Conservation (phyloP, 2,329 filamentous ascomycete species). For the Huntiella abstrusa region DNA sequence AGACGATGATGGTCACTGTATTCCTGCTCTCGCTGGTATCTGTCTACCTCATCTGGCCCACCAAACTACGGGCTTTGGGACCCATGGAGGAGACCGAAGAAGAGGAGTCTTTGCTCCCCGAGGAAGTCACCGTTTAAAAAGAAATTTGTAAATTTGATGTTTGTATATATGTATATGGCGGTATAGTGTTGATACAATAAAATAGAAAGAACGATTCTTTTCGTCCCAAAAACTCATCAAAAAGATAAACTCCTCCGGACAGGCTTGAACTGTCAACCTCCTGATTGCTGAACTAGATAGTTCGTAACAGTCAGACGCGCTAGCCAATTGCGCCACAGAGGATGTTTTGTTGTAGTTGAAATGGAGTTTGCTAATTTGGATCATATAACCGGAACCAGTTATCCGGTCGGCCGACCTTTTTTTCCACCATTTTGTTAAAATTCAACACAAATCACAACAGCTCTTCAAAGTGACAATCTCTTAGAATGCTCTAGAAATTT, state of each 20-base stretch:
- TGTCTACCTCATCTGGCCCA: conserved; percentile 27
- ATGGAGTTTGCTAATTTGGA: background rate
- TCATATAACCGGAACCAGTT: no score
- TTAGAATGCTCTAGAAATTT: no score
- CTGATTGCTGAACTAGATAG: conserved; percentile 8
- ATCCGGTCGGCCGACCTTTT: no score
- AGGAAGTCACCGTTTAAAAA: background rate
- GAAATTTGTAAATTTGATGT: background rate
- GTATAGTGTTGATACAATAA: background rate
- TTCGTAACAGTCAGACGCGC: conserved; percentile 38
- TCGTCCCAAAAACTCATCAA: background rate
- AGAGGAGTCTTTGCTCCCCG: background rate
- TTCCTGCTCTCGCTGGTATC: conserved; percentile 28
- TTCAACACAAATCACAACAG: no score
- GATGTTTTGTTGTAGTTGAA: background rate
- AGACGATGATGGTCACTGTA: conserved; percentile 27
- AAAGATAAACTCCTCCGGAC: conserved; percentile 9
- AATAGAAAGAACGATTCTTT: background rate
- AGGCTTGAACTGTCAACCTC: conserved; percentile 13
- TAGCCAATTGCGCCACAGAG: conserved; percentile 33
- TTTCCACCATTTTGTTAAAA: no score
- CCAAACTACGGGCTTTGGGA: conserved; percentile 34
- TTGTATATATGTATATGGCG: no score
- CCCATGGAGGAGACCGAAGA: background rate
- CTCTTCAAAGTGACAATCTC: no score